Evolutionary conservation across 2,329 filamentous ascomycete genomes (phyloP), one percentile per base, ranked within the genome.

Genomic region (Apiospora koreana): DNA sequence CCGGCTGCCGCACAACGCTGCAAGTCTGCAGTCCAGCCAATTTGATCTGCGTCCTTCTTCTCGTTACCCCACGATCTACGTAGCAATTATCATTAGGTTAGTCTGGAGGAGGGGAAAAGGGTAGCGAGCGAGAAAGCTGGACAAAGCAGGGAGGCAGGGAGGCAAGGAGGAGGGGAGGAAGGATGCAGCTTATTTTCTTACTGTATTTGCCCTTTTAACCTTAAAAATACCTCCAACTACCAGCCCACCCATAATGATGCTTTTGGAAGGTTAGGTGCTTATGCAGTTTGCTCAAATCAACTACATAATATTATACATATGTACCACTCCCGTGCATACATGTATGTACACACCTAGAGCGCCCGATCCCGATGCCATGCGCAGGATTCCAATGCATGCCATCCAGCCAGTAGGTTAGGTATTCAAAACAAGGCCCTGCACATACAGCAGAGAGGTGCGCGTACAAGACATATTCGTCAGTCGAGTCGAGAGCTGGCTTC

Each of bases 21-120:
- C 35, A n/a, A 38, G 35, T 5, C 48, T 54, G 48, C 48, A 54
- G 48, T 23, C 48, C 48, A 23, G 48, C 48, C 48, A 50, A 31
- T 25, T 58, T 58, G 50, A 58, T 62, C 54, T 62, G 28, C 54
- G 28, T n/a, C n/a, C n/a, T 18, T 38, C 31, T 38, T n/a, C 54
- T 62, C 54, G 54, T 62, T 62, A 62, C 54, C 54, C 54, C 54
- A 62, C 54, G 54, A 62, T 62, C 54, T 62, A 9, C 54, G 48
- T 31, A 28, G 48, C 14, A 31, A 18, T 31, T n/a, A n/a, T n/a
- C n/a, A n/a, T n/a, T n/a, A n/a, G n/a, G n/a, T 18, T 54, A 54
- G 48, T 62, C 54, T 48, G 45, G 45, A 48, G 54, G 31, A 28
- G 54, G 54, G 50, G 21, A 58, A 35, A 35, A n/a, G n/a, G n/a